Conservation (phyloP, 2,329 filamentous ascomycete species). For the Mariannaea sp. region DNA sequence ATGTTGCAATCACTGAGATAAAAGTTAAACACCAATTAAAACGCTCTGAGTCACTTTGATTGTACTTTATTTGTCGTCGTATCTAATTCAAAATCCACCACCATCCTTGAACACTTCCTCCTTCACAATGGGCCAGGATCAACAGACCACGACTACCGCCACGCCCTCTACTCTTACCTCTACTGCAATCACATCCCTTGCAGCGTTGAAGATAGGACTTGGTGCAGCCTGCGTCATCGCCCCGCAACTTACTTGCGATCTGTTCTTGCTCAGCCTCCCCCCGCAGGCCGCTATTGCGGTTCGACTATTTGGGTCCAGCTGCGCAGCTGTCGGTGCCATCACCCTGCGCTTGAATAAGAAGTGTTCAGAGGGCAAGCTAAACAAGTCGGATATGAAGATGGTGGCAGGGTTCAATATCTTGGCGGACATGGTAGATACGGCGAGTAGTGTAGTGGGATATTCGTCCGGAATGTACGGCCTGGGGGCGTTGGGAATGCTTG, state of each 20-base stretch:
- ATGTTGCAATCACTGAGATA: too few species aligned
- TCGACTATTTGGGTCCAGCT: neutral
- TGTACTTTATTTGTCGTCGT: too few species aligned
- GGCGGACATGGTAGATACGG: neutral
- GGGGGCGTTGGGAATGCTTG: neutral
- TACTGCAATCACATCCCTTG: neutral
- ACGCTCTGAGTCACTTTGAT: too few species aligned
- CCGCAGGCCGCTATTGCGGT: neutral
- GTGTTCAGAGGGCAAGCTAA: neutral
- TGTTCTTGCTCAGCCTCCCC: neutral
- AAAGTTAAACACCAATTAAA: too few species aligned
- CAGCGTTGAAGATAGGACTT: neutral
- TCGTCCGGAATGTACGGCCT: neutral
- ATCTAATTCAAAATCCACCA: too few species aligned
- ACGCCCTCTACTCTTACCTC: neutral
- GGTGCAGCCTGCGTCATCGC: neutral
- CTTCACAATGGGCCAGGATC: neutral
- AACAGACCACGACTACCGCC: too few species aligned
- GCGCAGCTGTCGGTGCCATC: neutral
- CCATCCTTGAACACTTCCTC: neutral
- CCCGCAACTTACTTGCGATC: neutral
- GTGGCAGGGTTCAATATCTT: neutral
- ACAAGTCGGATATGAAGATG: neutral
- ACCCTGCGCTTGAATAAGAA: neutral
- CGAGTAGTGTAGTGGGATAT: neutral